phyloP scores from a whole-genome alignment of 2,329 filamentous ascomycete genomes.

The Celoporthe dispersa region DNA sequence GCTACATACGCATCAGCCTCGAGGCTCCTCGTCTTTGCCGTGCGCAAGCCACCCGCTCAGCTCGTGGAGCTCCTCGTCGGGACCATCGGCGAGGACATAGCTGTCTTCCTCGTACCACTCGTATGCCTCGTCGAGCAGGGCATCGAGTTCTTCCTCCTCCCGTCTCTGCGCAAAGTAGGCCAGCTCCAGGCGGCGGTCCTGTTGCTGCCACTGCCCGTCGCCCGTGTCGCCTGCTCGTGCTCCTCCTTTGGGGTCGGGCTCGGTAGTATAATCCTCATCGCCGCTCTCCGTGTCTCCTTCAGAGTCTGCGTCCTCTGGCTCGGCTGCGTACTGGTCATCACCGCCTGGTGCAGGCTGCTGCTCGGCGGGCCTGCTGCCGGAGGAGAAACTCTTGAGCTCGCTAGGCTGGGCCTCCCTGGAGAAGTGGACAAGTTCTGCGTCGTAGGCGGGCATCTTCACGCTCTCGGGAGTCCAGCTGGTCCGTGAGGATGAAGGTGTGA shows the following conservation, averaged over 20 bases:
- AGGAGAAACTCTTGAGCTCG: neutral
- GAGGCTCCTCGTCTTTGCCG: neutral
- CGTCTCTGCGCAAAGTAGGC: neutral
- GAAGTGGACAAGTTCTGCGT: neutral
- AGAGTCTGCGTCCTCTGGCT: neutral
- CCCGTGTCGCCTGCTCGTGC: neutral
- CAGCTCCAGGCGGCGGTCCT: neutral
- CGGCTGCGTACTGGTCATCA: neutral
- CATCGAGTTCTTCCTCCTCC: neutral
- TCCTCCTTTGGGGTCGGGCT: neutral
- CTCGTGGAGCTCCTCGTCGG: neutral
- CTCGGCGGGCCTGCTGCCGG: neutral
- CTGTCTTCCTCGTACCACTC: slow-evolving; percentile 5
- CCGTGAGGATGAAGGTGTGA: neutral
- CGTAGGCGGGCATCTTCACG: neutral
- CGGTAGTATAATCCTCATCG: neutral
- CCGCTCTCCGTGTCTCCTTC: neutral
- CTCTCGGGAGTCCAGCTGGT: neutral
- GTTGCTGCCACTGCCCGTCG: neutral
- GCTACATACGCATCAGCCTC: neutral
- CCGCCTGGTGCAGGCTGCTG: neutral
- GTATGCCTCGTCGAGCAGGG: neutral
- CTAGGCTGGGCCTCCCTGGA: neutral
- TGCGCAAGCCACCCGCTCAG: neutral
- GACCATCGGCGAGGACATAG: neutral